Conservation (phyloP, 768 basidiomycete genomes). For the Infundibulicybe gibba region DNA sequence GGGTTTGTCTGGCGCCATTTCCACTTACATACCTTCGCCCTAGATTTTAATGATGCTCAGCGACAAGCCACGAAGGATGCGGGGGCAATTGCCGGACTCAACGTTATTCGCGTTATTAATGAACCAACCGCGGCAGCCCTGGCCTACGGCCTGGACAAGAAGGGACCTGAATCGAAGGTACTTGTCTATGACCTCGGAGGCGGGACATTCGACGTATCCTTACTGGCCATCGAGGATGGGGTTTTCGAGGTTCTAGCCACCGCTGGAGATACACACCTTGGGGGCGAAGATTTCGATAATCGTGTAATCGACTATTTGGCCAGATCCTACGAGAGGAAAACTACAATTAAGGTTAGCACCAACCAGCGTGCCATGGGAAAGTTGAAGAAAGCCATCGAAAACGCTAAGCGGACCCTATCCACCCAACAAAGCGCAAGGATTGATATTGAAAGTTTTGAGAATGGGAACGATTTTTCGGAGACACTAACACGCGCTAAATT, state of each 20-base stretch:
- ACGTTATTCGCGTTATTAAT: conserved; percentile 63
- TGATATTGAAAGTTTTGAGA: conserved; percentile 67
- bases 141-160: conserved; percentile 67
- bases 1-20: neutral
- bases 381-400: conserved; percentile 60
- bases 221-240: conserved; percentile 64
- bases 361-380: conserved; percentile 67
- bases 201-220: conserved; percentile 72
- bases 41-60: conserved; percentile 57
- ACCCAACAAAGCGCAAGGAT: conserved; percentile 43
- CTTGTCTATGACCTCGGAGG: conserved; percentile 74
- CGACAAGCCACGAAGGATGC: conserved; percentile 71
- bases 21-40: conserved; percentile 25
- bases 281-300: conserved; percentile 73
- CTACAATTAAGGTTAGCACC: conserved; percentile 53
- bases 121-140: conserved; percentile 71
- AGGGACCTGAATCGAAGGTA: conserved; percentile 52
- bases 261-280: conserved; percentile 73
- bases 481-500: conserved; percentile 74
- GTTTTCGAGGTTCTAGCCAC: conserved; percentile 73
- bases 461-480: conserved; percentile 77
- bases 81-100: conserved; percentile 61
- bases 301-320: conserved; percentile 69
- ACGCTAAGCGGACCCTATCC: conserved; percentile 70
- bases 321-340: conserved; percentile 67